Conservation (phyloP, 306 rosid species). For the Fragaria nilgerrensis region DNA sequence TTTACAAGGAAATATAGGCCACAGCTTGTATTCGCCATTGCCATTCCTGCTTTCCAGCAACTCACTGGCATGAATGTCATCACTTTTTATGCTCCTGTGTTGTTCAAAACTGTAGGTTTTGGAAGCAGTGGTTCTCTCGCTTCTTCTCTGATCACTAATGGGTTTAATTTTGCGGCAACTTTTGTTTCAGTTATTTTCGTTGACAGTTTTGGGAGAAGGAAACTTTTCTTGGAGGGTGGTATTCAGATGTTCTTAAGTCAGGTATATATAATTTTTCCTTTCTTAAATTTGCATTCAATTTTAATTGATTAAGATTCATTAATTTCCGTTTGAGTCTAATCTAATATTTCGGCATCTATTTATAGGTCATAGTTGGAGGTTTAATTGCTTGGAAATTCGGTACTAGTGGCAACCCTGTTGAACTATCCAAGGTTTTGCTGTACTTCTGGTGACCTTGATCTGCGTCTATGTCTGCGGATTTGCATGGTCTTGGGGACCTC, state of each 20-base stretch:
- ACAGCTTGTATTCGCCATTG: slow-evolving; percentile 56
- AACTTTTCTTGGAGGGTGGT: slow-evolving; percentile 76
- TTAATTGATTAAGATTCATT: not conserved
- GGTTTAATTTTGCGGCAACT: slow-evolving; percentile 48
- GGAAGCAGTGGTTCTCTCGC: slow-evolving; percentile 58
- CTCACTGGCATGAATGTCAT: slow-evolving; percentile 77
- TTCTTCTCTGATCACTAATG: slow-evolving; percentile 63
- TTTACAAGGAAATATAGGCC: slow-evolving; percentile 62
- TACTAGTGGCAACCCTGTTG: slow-evolving; percentile 51
- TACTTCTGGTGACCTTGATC: slow-evolving; percentile 39
- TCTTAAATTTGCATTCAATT: not conserved
- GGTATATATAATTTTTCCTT: slow-evolving; percentile 29
- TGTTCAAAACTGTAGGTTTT: slow-evolving; percentile 77
- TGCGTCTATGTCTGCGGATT: slow-evolving; percentile 58
- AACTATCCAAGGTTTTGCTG: slow-evolving; percentile 47
- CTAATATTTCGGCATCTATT: not conserved
- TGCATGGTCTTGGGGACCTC: slow-evolving; percentile 91
- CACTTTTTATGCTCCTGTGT: slow-evolving; percentile 75
- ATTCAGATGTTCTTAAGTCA: slow-evolving; percentile 62
- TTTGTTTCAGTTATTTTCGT: slow-evolving; percentile 42
- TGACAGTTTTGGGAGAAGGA: slow-evolving; percentile 66
- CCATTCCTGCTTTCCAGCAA: slow-evolving; percentile 76
- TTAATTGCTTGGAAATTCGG: slow-evolving; percentile 63
- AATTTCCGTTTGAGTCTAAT: not conserved
- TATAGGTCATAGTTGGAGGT: slow-evolving; percentile 49